Base-by-base conservation (phyloP, 106 monocot genomes). In the Phalaenopsis aphrodite region DNA sequence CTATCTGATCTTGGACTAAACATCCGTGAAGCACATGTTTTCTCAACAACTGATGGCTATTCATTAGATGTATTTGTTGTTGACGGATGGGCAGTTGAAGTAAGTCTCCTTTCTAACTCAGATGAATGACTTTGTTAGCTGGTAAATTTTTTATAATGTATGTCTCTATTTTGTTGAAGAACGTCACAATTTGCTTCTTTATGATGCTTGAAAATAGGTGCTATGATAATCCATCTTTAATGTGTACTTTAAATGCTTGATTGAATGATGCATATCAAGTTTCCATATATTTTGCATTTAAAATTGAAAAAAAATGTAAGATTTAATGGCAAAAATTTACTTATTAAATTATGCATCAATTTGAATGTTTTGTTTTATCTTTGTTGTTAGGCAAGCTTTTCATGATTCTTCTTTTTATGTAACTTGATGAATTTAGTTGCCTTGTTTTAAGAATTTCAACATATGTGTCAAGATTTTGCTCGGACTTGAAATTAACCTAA, bases 1-100 rank as follows among this genome's bases (percentile, higher is more conserved):
- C 83, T 93, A 67, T 90, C 93, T 64, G 90, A 93, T 55, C 69
- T 93, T 67, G 90, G 83, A 19, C 81, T 93, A n/a, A 93, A 93
- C 80, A 93, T 93, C 76, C 86, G 93, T 75, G 93, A 93, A 87
- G 93, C 93, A 85, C 93, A 93, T 88, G 90, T 90, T 55, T 90
- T 93, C 84, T 93, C 93, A 61, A 93, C 93, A 67, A 83, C 58
- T 8, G 93, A 93, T 86, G 88, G 90, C 79, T 93, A 85, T 84
- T 90, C 93, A 42, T 87, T 93, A 77, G 90, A 90, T 83, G 86
- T 90, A 74, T 93, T 93, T 87, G 93, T 93, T 80, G 93, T 93
- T 46, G 93, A 86, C 67, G 93, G 93, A 75, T 93, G 93, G 93
- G 71, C 55, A n/a, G 82, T 76, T 56, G 90, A 90, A 87, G 93